Base-by-base conservation (phyloP, 345 rosid species). In the Moricandia arvensis region DNA sequence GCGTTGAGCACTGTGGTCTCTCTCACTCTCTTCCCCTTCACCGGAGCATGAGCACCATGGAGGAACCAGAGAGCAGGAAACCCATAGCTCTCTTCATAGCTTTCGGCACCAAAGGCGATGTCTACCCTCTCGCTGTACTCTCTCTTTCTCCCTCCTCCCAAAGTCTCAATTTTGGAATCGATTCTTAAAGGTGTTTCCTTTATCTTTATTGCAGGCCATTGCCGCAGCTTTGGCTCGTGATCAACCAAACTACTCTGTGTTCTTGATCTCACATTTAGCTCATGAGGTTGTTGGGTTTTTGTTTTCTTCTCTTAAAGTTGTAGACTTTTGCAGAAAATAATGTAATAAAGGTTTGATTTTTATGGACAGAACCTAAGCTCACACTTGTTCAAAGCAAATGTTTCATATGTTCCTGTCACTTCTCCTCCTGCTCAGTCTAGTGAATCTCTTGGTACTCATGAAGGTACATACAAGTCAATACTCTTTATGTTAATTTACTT, bases 101-200 rank as follows among this genome's bases (percentile, higher is more conserved):
- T 72, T 93, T 93, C 13, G 97, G 98, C 13, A 91, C 96, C 67
- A 81, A 87, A 81, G 97, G 96, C 63, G 98, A 91, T 82, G 92
- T 88, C 11, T 83, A 84, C 73, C 96, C 98, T 34, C 79, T 89
- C 26, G 91, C 96, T 53, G 98, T 93, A 85, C 71, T 66, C 34
- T 55, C 26, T 60, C 92, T 15, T 86, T 86, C 71, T 61, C 38
- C 59, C 53, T 41, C 62, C 24, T 24, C 62, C 38, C 38, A 8
- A 4, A 33, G 8, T 59, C 24, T 45, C 45, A 6, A 33, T 63
- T 68, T 16, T 27, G 59, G 54, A 38, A 67, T 18, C 75, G 24
- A 59, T 8, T 51, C 61, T 0, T 6, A 74, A 11, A 57, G 53
- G 3, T 47, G 4, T 31, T 59, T 34, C 3, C 53, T 75, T 59